A percentile compares a stretch with the other conserved stretches of the same genome.
Evolutionary conservation across 345 rosid genomes (phyloP).

Genomic region (Corchorus capsularis): DNA sequence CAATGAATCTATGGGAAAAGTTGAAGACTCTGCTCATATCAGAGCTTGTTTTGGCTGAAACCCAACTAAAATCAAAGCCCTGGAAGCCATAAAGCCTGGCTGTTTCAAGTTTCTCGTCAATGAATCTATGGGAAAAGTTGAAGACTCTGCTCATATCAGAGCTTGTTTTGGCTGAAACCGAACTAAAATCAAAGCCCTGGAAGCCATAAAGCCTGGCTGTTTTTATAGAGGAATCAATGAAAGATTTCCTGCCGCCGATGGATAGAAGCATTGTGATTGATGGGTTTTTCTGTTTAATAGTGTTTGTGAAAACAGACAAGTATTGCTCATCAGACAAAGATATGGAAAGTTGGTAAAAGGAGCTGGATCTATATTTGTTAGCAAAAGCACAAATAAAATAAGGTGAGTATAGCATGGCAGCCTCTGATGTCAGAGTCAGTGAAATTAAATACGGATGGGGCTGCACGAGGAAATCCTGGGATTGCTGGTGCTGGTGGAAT

Average conservation of each 20-base stretch:
- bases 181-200: constrained; percentile 32
- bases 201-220: constrained; percentile 30
- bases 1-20: constrained; percentile 23
- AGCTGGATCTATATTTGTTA: constrained; percentile 18
- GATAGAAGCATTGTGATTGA: constrained; percentile 27
- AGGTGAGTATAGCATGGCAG: no score
- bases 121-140: no score
- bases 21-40: not conserved
- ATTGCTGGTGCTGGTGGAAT: no score
- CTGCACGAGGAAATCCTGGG: no score
- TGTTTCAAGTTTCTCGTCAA: no score
- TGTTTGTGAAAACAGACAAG: constrained; percentile 19
- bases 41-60: not conserved
- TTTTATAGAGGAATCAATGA: constrained; percentile 19
- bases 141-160: constrained; percentile 11
- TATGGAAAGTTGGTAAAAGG: constrained; percentile 25
- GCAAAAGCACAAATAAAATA: constrained; percentile 36
- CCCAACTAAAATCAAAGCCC: constrained; percentile 35
- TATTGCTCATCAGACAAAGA: not conserved
- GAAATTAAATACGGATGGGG: no score
- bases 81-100: constrained; percentile 30
- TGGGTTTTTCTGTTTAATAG: constrained; percentile 26
- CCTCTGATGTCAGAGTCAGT: no score
- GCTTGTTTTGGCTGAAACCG: constrained; percentile 8
- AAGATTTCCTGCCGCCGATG: constrained; percentile 17